Base-by-base conservation (phyloP, 2,329 filamentous ascomycete genomes). In the Fusarium verticillioides region DNA sequence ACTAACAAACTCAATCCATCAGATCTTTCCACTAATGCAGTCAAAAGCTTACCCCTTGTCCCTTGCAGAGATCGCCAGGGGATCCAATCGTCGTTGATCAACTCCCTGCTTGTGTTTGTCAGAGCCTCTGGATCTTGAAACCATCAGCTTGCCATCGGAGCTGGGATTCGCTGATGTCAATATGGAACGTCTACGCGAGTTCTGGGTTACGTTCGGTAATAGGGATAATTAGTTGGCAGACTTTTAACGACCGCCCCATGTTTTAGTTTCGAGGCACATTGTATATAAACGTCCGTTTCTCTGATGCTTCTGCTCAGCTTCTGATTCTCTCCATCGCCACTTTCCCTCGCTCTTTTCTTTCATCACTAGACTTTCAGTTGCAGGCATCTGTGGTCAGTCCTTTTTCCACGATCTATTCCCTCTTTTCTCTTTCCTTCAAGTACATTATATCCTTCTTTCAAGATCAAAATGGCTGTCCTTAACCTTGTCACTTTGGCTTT, bases 381-480 rank as follows among this genome's bases (percentile, higher is more conserved):
- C 76, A 69, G 76, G 70, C 76, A 77, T 73, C 77, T 78, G 76
- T 75, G 72, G 65, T 77, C 58, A 72, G 67, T 77, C 63, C 60
- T 58, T 75, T 72, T n/a, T 46, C 58, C 58, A 70, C 63, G 49
- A 65, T 69, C 73, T 53, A 60, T 75, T 63, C 53, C 42, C 54
- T 61, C 65, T 60, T 63, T 73, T 49, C 64, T 36, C 21, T 50
- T 58, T 67, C 61, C 46, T 52, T 47, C 32, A 50, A 65, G 37
- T 69, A 50, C 40, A 50, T 58, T 44, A 40, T 47, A 44, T 70
- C 39, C 66, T 50, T 58, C 39, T 42, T 65, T 56, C 54, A 63
- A 56, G 19, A 63, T 61, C 72, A 68, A 63, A 73, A 78, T 78
- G 77, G 58, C 77, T 69, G 74, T 78, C 58, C 70, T 79, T 30